These are phyloP conservation scores for Nitzschia putrida DNA, from an alignment of 108 stramenopile species.

Conservation along the genomic window DNA sequence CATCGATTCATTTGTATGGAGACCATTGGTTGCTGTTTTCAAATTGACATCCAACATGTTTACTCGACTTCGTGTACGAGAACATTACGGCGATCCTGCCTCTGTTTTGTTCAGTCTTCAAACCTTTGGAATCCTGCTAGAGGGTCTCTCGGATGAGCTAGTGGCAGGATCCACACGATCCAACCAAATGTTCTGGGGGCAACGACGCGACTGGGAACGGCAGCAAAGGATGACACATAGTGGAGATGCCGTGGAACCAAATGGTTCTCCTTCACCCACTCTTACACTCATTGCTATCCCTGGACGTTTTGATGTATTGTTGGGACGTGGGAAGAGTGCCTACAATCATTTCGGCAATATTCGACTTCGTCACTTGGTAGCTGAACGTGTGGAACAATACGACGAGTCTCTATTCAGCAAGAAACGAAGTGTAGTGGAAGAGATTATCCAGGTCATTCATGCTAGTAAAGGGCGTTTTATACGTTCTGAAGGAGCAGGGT, in stretches of 20 bases:
- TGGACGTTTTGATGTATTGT: slow-evolving; percentile 21
- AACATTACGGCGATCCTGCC: not conserved
- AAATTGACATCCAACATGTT: slow-evolving; percentile 2
- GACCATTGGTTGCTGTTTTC: not conserved
- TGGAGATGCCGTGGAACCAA: not conserved
- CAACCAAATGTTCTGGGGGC: not conserved
- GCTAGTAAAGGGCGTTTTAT: slow-evolving; percentile 10
- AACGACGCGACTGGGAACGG: not conserved
- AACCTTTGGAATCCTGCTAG: slow-evolving; percentile 2
- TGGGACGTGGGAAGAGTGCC: slow-evolving; percentile 25
- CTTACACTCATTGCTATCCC: not conserved
- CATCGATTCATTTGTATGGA: not conserved
- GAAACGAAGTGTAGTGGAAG: not conserved
- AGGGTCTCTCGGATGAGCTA: not conserved
- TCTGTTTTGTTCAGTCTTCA: not conserved
- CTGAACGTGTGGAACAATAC: not conserved
- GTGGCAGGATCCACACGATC: too few relatives aligned
- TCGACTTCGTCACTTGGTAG: slow-evolving; percentile 7
- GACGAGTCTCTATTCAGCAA: not conserved
- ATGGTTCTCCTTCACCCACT: too few relatives aligned
- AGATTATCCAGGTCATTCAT: not conserved
- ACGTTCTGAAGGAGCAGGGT: slow-evolving; percentile 17
- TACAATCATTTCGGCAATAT: slow-evolving; percentile 29
- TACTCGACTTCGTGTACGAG: slow-evolving; percentile 35
- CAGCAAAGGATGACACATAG: not conserved